Evolutionary conservation across 148 eudicot genomes (phyloP).

Genomic region (Rhododendron griersonianum): DNA sequence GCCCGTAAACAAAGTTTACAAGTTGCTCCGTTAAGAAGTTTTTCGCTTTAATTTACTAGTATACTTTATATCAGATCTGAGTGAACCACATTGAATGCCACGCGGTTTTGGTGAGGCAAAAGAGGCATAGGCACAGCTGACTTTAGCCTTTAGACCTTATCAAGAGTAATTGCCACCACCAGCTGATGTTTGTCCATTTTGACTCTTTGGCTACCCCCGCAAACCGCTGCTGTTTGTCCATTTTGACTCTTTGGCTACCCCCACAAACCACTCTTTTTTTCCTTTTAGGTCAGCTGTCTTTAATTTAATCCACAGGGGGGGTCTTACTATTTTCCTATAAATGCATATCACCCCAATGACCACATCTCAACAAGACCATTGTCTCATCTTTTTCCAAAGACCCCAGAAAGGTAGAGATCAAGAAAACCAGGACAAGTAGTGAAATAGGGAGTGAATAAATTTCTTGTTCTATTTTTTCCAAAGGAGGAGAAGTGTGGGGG

Average conservation of each 20-base stretch:
- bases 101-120: conserved; percentile 32
- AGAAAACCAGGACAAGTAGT: neutral
- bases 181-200: conserved; percentile 20
- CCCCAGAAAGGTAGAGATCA: neutral
- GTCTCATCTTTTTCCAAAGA: conserved; percentile 8
- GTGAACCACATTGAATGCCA: conserved; percentile 17
- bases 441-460: conserved; percentile 7
- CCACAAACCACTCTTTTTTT: neutral
- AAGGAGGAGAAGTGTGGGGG: neutral
- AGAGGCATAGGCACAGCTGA: conserved; percentile 18
- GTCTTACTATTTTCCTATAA: neutral
- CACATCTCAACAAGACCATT: neutral
- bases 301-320: neutral
- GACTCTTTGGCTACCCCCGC: conserved; percentile 12
- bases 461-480: neutral
- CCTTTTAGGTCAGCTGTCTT: conserved; percentile 20
- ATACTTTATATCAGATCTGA: neutral
- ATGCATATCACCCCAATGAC: neutral
- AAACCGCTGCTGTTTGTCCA: neutral
- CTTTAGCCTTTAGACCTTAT: conserved; percentile 10
- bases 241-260: conserved; percentile 22
- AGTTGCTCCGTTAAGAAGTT: too few relatives aligned
- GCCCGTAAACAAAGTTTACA: too few relatives aligned
- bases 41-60: too few relatives aligned
- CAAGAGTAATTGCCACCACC: conserved; percentile 16